Conservation (phyloP, 78 protist species). For the Dictyostelium brefeldianum region DNA sequence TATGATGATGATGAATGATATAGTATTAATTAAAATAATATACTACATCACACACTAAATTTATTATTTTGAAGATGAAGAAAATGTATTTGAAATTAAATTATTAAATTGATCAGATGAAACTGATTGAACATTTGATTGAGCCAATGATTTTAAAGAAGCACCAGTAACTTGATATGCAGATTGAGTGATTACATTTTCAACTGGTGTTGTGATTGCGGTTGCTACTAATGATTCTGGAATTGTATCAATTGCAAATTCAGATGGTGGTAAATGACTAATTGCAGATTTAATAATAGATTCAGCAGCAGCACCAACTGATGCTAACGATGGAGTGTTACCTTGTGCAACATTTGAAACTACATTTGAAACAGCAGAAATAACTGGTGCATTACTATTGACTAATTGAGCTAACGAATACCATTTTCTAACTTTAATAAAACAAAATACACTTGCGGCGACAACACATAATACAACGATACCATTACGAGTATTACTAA, state of each 20-base stretch:
- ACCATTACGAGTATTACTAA: slow-evolving; percentile 46
- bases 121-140: slow-evolving; percentile 14
- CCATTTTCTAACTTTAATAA: slow-evolving; percentile 41
- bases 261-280: background rate
- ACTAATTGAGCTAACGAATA: background rate
- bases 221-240: background rate
- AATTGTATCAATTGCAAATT: background rate
- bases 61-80: background rate
- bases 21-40: background rate
- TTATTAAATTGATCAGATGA: slow-evolving; percentile 1
- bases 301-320: background rate
- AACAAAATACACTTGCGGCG: slow-evolving; percentile 35
- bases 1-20: background rate
- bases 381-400: background rate
- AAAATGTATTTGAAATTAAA: slow-evolving; percentile 5
- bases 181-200: background rate
- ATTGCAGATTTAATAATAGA: background rate
- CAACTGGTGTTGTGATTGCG: background rate
- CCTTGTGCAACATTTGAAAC: background rate
- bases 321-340: background rate
- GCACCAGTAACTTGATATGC: background rate
- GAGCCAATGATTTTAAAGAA: background rate
- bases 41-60: background rate
- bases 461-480: slow-evolving; percentile 3
- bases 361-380: background rate